Evolutionary conservation across 164 flowering plant species (phyloP), one percentile per base, ranked within the genome.

Genomic region (Dillenia suffruticosa): DNA sequence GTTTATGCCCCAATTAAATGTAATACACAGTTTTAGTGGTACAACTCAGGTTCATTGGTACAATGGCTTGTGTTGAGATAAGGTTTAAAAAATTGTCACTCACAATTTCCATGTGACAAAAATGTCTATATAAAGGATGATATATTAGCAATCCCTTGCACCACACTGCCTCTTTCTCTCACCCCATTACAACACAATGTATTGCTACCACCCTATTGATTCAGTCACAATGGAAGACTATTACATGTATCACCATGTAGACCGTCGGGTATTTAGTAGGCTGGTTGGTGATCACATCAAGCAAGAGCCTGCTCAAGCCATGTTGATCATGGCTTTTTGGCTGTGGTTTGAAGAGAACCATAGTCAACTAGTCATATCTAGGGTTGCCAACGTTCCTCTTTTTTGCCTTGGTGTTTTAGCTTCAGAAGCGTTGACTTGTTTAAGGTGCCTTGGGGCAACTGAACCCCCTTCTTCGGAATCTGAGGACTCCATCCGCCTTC

Each of bases 241-340:
- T 8, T 70, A 64, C 40, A 2, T 54, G 0, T 79, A 15, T 46
- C 79, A 79, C 47, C 13, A 46, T 16, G 46, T 65, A 2, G 82
- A 79, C 12, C 44, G 82, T 8, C 63, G 53, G 5, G 9, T 76
- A 12, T 79, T 76, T 68, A 49, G 63, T 2, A 58, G 68, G 7
- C 47, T 79, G 64, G 59, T 79, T 2, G 9, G 50, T 13, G 55
- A 54, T 0, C 47, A 32, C 40, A 32, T 63, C 6, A 9, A 1
- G 50, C 49, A 77, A 24, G 63, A 72, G 53, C 66, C 64, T 0
- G 58, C 60, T 1, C 58, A 71, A 32, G 67, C 80, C 43, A 58
- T 79, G 22, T 60, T 76, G 1, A 65, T 76, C 44, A 76, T 76
- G 68, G 76, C 83, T 16, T 9, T 67, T 0, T 76, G 78, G 83